Base-by-base conservation (phyloP, 441 rosid species). In the Heliophila coronopifolia region DNA sequence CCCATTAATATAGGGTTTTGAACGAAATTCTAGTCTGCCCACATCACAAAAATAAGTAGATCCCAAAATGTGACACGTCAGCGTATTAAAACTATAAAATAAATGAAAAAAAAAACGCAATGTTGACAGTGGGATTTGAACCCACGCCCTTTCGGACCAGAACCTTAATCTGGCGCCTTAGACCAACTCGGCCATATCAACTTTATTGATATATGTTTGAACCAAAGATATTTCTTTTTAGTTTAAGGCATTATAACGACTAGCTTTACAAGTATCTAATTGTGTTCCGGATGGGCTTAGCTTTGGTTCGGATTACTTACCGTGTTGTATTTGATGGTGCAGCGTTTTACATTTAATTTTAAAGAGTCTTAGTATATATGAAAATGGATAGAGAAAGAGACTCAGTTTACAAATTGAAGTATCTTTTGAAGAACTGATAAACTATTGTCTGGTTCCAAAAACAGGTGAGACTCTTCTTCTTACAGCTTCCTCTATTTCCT, bases 161-260 rank as follows among this genome's bases (percentile, higher is more conserved):
- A 83, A 87, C 87, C 94, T 81, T 83, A 87, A 85, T 81, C 90
- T 83, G 86, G 95, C 92, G 86, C 95, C 90, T 83, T 83, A 81
- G 92, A 81, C 92, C 86, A 85, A 77, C 95, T 92, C 94, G 94
- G 90, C 90, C 99, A 81, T 83, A 73, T 81, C 90, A 81, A 83
- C 89, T 11, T 18, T 0, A 18, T 40, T 20, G 23, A n/a, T n/a
- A n/a, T n/a, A n/a, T n/a, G n/a, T n/a, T n/a, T n/a, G n/a, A n/a
- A n/a, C n/a, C n/a, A n/a, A n/a, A n/a, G n/a, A n/a, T n/a, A n/a
- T n/a, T n/a, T n/a, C n/a, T n/a, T n/a, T n/a, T n/a, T n/a, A n/a
- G n/a, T n/a, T n/a, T n/a, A n/a, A n/a, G n/a, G n/a, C n/a, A n/a
- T n/a, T n/a, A n/a, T n/a, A n/a, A n/a, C n/a, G n/a, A n/a, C n/a